Evolutionary conservation across 257 asterid species (phyloP).

Genomic region (Buddleja alternifolia): DNA sequence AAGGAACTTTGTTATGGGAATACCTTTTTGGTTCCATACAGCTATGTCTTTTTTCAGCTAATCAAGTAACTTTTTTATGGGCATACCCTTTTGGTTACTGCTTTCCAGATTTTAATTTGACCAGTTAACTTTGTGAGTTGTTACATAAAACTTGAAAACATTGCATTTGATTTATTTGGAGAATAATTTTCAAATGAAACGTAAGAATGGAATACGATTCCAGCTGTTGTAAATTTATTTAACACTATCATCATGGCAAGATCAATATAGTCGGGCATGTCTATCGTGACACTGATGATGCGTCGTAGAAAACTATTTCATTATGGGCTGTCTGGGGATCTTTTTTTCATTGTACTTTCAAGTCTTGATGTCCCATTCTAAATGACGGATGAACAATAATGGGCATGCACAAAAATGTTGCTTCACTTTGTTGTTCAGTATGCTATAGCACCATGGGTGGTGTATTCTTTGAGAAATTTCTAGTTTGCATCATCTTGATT

Average conservation of each 20-base stretch:
- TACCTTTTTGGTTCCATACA: conserved; percentile 23
- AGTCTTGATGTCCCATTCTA: too few species aligned
- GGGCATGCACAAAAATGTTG: conserved; percentile 3
- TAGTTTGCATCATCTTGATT: conserved; percentile 5
- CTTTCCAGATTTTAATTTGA: not conserved
- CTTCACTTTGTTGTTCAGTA: not conserved
- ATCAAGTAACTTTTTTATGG: too few species aligned
- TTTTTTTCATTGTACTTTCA: too few species aligned
- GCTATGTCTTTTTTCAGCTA: too few species aligned
- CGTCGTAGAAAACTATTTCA: not conserved
- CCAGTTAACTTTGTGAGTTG: not conserved
- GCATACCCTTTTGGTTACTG: too few species aligned
- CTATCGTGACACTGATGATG: conserved; percentile 7
- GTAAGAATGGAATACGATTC: not conserved
- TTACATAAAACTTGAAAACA: conserved; percentile 17
- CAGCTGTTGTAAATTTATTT: conserved; percentile 14
- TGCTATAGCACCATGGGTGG: not conserved
- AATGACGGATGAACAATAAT: conserved; percentile 2
- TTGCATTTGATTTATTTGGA: conserved; percentile 8
- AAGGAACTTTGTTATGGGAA: conserved; percentile 23
- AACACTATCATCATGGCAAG: conserved; percentile 5
- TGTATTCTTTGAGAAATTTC: conserved; percentile 2
- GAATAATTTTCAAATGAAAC: conserved; percentile 19
- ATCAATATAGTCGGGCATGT: conserved; percentile 1
- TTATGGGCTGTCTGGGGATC: too few species aligned